Conservation (phyloP, 768 basidiomycete genomes). For the Rhodocollybia butyracea region DNA sequence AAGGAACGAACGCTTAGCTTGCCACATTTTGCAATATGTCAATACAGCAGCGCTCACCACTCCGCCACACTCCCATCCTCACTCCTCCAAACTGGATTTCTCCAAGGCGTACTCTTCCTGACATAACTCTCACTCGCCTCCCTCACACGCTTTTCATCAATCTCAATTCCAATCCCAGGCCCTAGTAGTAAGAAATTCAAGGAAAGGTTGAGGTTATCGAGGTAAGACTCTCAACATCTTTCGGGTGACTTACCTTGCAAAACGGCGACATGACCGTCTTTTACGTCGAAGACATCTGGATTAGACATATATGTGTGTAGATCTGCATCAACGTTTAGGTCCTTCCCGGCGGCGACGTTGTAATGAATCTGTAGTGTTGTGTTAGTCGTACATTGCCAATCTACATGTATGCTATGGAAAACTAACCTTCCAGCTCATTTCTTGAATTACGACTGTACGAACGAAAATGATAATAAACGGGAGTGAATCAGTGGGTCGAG, state of each 20-base stretch:
- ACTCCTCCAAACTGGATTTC: slow-evolving; percentile 54
- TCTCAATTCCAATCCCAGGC: slow-evolving; percentile 57
- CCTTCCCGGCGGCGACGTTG: slow-evolving; percentile 35
- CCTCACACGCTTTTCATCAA: slow-evolving; percentile 56
- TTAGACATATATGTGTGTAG: slow-evolving; percentile 57
- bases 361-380: slow-evolving; percentile 52
- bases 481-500: neutral
- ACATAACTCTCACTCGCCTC: slow-evolving; percentile 30
- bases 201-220: neutral
- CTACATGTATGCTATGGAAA: neutral
- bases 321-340: slow-evolving; percentile 37
- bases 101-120: slow-evolving; percentile 43
- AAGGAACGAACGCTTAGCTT: neutral
- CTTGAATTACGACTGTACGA: slow-evolving; percentile 51
- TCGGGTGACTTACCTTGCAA: slow-evolving; percentile 30
- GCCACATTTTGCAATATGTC: too few relatives aligned
- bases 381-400: too few relatives aligned
- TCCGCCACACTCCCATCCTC: slow-evolving; percentile 52
- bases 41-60: slow-evolving; percentile 34
- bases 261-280: slow-evolving; percentile 46
- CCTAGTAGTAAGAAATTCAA: slow-evolving; percentile 24
- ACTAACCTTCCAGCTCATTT: slow-evolving; percentile 59
- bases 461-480: neutral
- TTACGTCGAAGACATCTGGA: slow-evolving; percentile 49
- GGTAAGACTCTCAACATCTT: too few relatives aligned